phyloP scores from a whole-genome alignment of 1,284 basidiomycete species.

The Puccinia triticina region DNA sequence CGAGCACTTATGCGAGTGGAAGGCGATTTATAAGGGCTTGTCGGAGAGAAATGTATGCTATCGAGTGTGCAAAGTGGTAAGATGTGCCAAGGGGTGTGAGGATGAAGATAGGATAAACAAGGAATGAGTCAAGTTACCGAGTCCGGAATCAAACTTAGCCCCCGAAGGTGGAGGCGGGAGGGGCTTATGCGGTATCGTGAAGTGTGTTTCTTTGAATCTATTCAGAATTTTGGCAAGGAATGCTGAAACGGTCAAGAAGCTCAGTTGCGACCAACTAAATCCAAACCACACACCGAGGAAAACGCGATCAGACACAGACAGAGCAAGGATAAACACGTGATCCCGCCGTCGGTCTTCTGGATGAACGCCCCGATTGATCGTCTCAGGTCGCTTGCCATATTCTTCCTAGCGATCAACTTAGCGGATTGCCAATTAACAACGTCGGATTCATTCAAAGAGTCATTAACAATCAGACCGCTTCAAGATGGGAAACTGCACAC shows the following conservation, averaged over 20 bases:
- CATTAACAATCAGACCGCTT: conserved; percentile 73
- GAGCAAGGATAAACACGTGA: not conserved
- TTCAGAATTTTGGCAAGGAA: too few relatives aligned
- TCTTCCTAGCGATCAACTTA: conserved; percentile 4
- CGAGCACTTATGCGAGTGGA: not conserved
- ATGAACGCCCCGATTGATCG: not conserved
- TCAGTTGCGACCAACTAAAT: too few relatives aligned
- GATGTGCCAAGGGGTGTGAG: not conserved
- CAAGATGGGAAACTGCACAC: conserved; percentile 81
- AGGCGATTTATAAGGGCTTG: not conserved
- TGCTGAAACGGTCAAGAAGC: too few relatives aligned
- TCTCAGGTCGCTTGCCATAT: not conserved
- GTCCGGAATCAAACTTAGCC: too few relatives aligned
- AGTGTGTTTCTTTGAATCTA: too few relatives aligned
- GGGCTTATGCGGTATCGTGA: too few relatives aligned
- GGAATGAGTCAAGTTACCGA: too few relatives aligned
- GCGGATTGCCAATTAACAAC: not conserved
- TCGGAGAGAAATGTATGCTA: not conserved
- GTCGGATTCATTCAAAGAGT: conserved; percentile 64
- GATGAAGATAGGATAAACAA: not conserved
- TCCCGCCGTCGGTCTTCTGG: not conserved
- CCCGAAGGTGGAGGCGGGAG: too few relatives aligned
- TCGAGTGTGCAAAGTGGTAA: not conserved
- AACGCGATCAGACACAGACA: too few relatives aligned
- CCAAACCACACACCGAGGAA: too few relatives aligned